phyloP scores from a whole-genome alignment of 2,329 filamentous ascomycete species.

The Ceratocystis albifundus region DNA sequence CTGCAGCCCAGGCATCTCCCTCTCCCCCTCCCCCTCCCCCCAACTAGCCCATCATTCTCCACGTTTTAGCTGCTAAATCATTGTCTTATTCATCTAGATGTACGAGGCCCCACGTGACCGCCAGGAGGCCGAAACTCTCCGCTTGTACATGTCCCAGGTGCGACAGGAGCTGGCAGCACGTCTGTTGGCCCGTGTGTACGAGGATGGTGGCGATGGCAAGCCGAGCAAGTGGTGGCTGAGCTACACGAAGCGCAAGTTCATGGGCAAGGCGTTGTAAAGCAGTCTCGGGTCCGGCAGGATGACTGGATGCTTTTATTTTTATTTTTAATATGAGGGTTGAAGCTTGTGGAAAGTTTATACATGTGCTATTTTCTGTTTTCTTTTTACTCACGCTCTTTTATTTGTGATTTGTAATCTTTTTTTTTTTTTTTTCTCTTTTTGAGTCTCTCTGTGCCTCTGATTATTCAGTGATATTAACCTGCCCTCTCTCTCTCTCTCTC shows the following conservation, averaged over 20 bases:
- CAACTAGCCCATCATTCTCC: too few relatives aligned
- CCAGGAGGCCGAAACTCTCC: slow-evolving; percentile 77
- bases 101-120: slow-evolving; percentile 81
- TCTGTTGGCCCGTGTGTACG: slow-evolving; percentile 77
- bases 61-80: too few relatives aligned
- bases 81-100: slow-evolving; percentile 39
- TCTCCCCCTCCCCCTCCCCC: too few relatives aligned
- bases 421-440: too few relatives aligned
- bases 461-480: background rate
- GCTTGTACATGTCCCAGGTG: slow-evolving; percentile 84
- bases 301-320: background rate
- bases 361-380: slow-evolving; percentile 3
- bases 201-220: slow-evolving; percentile 58
- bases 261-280: slow-evolving; percentile 77
- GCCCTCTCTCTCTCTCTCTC: background rate
- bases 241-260: slow-evolving; percentile 98
- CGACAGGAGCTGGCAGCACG: slow-evolving; percentile 79
- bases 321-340: too few relatives aligned
- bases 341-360: background rate
- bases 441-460: background rate
- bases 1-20: background rate
- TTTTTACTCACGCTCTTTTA: background rate
- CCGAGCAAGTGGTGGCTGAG: slow-evolving; percentile 91
- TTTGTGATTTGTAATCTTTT: background rate
- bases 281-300: background rate